These are phyloP conservation scores for Vigna angularis DNA, from an alignment of 306 rosid genomes.

Conservation along the genomic window DNA sequence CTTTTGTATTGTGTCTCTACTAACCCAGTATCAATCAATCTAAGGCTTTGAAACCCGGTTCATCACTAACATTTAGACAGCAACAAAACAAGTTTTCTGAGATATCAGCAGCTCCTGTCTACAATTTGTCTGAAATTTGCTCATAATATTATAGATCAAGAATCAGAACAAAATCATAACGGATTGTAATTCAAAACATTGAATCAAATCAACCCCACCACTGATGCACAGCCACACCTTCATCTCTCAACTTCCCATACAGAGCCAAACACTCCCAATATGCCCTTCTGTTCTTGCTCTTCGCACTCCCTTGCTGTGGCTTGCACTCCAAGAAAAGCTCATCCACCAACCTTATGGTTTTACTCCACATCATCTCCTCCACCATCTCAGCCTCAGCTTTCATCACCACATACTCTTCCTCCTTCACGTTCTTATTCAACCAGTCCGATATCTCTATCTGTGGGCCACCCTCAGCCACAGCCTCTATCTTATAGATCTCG, in stretches of 20 bases:
- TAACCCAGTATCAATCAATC: background rate
- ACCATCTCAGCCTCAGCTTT: constrained; percentile 82
- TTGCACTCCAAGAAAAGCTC: constrained; percentile 94
- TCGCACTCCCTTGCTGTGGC: constrained; percentile 50
- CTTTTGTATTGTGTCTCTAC: background rate
- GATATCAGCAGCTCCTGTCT: too few relatives aligned
- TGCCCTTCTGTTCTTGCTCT: constrained; percentile 57
- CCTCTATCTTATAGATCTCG: constrained; percentile 73
- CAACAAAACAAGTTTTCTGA: background rate
- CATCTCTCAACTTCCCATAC: constrained; percentile 81
- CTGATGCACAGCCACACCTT: constrained; percentile 92
- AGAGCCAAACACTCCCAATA: constrained; percentile 91
- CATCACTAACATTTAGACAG: background rate
- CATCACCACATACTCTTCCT: constrained; percentile 90
- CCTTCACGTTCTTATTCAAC: constrained; percentile 70
- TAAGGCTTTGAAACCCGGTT: background rate
- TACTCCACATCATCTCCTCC: constrained; percentile 76
- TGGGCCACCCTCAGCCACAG: constrained; percentile 43
- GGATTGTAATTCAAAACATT: background rate
- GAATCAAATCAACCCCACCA: constrained; percentile 77
- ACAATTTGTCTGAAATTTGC: background rate
- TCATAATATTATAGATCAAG: background rate
- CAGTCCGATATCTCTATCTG: constrained; percentile 72
- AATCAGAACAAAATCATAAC: background rate
- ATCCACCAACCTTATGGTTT: constrained; percentile 69